A percentile compares a stretch with the other conserved stretches of the same genome.
Conservation (phyloP, 2,329 filamentous ascomycete species). For the Ophioceras dolichostomum region DNA sequence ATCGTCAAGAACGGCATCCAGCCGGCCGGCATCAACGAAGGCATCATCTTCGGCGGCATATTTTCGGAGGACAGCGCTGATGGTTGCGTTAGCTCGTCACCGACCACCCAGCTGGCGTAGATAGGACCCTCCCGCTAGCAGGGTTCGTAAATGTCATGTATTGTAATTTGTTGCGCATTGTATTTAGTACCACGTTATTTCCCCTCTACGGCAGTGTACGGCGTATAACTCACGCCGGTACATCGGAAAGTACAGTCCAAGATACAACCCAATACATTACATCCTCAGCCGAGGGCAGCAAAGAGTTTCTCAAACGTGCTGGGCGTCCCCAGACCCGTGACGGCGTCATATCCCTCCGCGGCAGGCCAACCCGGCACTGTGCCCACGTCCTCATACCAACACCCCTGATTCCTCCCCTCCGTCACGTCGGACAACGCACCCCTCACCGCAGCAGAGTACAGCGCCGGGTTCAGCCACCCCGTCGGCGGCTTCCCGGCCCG, state of each 20-base stretch:
- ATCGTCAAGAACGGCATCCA: conserved; percentile 36
- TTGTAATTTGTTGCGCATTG: no score
- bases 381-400: conserved; percentile 19
- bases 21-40: conserved; percentile 34
- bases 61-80: conserved; percentile 36
- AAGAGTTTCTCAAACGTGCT: conserved; percentile 24
- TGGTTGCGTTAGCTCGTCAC: conserved; percentile 23
- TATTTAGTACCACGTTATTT: no score
- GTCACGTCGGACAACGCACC: conserved; percentile 27
- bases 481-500: conserved; percentile 32
- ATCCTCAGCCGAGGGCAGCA: not conserved
- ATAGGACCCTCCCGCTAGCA: no score
- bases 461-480: conserved; percentile 39
- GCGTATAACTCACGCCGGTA: no score
- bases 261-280: no score
- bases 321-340: conserved; percentile 37
- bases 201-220: no score
- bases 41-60: conserved; percentile 37
- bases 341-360: conserved; percentile 30
- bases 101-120: no score
- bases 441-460: conserved; percentile 28
- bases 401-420: conserved; percentile 25
- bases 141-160: no score
- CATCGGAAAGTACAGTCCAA: no score
- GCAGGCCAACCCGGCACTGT: conserved; percentile 30